Conservation (phyloP, 1,284 basidiomycete genomes). For the Ustilago xerochloae region DNA sequence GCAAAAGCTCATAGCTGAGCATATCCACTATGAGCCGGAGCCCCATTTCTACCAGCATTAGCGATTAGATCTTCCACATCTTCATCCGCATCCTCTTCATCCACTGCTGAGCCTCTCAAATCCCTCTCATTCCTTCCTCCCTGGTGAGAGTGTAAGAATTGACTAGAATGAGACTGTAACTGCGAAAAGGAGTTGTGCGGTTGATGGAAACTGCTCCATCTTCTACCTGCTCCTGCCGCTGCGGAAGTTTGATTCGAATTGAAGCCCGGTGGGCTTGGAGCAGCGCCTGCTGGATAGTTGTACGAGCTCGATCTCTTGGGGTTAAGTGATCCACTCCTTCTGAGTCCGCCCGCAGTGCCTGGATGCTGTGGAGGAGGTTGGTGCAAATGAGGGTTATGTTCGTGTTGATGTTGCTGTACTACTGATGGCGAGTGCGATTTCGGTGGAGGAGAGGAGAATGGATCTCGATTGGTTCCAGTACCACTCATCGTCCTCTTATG, state of each 20-base stretch:
- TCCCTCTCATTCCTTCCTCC: conserved; percentile 14
- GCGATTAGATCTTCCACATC: conserved; percentile 4
- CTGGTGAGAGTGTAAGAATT: not conserved
- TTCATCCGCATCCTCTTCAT: conserved; percentile 42
- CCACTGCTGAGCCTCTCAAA: conserved; percentile 25
- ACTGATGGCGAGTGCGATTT: not conserved
- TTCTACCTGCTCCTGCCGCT: conserved; percentile 1
- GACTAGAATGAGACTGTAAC: conserved; percentile 4
- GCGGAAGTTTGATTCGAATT: not conserved
- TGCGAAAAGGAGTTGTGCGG: conserved; percentile 20
- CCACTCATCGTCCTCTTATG: not conserved
- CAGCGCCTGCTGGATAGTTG: conserved; percentile 23
- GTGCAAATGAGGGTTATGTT: conserved; percentile 25
- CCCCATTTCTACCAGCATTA: not conserved
- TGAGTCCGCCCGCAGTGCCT: not conserved
- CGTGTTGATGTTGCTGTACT: conserved; percentile 1
- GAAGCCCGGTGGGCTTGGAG: not conserved
- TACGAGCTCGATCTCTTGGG: conserved; percentile 29
- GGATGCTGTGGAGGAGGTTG: conserved; percentile 44
- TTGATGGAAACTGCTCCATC: conserved; percentile 36
- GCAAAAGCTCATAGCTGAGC: conserved; percentile 14
- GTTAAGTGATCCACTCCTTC: conserved; percentile 29
- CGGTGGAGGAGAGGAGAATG: conserved; percentile 22
- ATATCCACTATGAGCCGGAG: conserved; percentile 5
- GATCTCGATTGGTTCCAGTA: conserved; percentile 9